Conservation (phyloP, 805 yeast genomes). For the Nakazawaea ishiwadae region DNA sequence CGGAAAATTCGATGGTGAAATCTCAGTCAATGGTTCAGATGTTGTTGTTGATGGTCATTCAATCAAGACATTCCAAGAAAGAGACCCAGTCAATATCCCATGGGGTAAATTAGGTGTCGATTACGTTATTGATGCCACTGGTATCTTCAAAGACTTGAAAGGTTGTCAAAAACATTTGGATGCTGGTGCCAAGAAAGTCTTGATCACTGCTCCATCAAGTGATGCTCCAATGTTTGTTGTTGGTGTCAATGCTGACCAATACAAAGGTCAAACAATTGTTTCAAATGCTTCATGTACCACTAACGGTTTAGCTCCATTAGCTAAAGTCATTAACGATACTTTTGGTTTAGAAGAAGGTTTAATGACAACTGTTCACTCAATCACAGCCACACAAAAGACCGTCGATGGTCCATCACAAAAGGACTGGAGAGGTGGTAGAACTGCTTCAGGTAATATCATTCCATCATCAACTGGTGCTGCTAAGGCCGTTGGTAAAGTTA, state of each 20-base stretch:
- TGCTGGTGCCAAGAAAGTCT: slow-evolving; percentile 71
- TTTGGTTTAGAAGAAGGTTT: slow-evolving; percentile 71
- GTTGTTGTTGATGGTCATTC: slow-evolving; percentile 49
- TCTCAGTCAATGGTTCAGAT: slow-evolving; percentile 44
- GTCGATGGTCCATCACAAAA: slow-evolving; percentile 76
- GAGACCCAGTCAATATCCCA: slow-evolving; percentile 65
- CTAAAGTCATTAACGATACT: slow-evolving; percentile 60
- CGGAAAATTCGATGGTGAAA: slow-evolving; percentile 59
- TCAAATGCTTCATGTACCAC: slow-evolving; percentile 75
- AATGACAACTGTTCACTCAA: slow-evolving; percentile 72
- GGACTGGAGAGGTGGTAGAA: slow-evolving; percentile 81
- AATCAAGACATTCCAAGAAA: slow-evolving; percentile 53
- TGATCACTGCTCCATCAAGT: slow-evolving; percentile 67
- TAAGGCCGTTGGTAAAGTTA: slow-evolving; percentile 71
- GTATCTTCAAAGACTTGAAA: slow-evolving; percentile 63
- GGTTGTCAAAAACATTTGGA: slow-evolving; percentile 66
- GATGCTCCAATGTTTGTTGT: slow-evolving; percentile 73
- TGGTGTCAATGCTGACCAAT: slow-evolving; percentile 63
- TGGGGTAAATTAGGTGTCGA: slow-evolving; percentile 63
- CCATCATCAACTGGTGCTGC: slow-evolving; percentile 79
- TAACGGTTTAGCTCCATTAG: slow-evolving; percentile 71
- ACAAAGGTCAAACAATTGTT: slow-evolving; percentile 53
- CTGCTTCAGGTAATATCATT: slow-evolving; percentile 71
- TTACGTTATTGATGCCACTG: slow-evolving; percentile 66
- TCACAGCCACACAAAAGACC: slow-evolving; percentile 70